Evolutionary conservation across 2,329 filamentous ascomycete genomes (phyloP).

Genomic region (Colletotrichum magnum): DNA sequence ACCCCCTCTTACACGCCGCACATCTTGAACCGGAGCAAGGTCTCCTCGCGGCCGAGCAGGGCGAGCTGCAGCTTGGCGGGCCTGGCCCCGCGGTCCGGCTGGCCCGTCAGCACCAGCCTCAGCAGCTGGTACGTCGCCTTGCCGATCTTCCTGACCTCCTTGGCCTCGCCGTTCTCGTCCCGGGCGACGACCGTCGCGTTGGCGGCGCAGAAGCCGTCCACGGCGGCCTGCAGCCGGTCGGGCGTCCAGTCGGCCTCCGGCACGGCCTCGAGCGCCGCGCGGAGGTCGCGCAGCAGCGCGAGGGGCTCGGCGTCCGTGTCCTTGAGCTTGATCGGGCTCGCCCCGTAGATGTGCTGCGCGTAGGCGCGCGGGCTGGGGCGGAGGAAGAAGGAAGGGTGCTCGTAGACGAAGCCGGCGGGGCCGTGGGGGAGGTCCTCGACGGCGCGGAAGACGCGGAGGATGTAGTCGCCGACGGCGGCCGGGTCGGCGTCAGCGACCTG

Average conservation of each 20-base stretch:
- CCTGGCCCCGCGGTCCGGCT: slow-evolving; percentile 34
- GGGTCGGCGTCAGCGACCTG: slow-evolving; percentile 11
- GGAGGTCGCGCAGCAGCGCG: slow-evolving; percentile 27
- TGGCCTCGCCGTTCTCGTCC: neutral
- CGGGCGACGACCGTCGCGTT: slow-evolving; percentile 4
- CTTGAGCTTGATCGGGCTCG: slow-evolving; percentile 9
- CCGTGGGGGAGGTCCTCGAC: slow-evolving; percentile 38
- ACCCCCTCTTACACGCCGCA: slow-evolving; percentile 5
- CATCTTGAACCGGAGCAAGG: slow-evolving; percentile 36
- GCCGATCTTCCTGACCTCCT: slow-evolving; percentile 4
- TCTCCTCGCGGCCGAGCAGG: slow-evolving; percentile 38
- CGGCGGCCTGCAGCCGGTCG: slow-evolving; percentile 29
- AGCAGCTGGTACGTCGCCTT: slow-evolving; percentile 35
- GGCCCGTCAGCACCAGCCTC: slow-evolving; percentile 37
- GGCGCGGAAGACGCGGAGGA: slow-evolving; percentile 36
- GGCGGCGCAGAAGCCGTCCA: slow-evolving; percentile 21
- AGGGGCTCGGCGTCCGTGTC: slow-evolving; percentile 4
- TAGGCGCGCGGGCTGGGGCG: slow-evolving; percentile 25
- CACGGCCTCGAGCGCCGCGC: slow-evolving; percentile 21
- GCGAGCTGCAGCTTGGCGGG: slow-evolving; percentile 42
- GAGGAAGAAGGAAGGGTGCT: slow-evolving; percentile 41
- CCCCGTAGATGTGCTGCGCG: slow-evolving; percentile 7
- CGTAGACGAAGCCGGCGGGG: slow-evolving; percentile 32
- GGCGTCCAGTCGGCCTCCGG: slow-evolving; percentile 35
- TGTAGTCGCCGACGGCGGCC: slow-evolving; percentile 6